A percentile compares a stretch with the other conserved stretches of the same genome.
Evolutionary conservation across 371 early-diverging fungal genomes (phyloP).

Genomic region (Mucor sp.): DNA sequence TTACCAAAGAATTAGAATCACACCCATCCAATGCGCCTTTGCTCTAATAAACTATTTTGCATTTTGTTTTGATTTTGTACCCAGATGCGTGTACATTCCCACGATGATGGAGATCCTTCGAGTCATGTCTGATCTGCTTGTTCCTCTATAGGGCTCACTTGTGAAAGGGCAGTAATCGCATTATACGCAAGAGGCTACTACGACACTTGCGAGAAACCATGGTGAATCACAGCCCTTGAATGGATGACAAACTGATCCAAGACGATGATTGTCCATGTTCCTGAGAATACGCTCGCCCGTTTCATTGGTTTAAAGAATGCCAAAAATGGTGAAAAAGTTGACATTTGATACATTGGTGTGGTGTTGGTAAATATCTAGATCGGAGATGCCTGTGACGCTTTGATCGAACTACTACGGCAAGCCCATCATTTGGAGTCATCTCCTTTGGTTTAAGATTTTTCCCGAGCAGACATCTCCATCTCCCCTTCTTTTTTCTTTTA

Average conservation of each 20-base stretch:
- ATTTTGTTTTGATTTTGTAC: background rate
- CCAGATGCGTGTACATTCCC: background rate
- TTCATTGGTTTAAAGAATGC: background rate
- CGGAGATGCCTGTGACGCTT: conserved; percentile 4
- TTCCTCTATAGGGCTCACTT: no score
- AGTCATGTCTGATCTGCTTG: no score
- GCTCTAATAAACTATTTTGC: background rate
- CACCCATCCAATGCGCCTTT: background rate
- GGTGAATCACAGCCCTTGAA: background rate
- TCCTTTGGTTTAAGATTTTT: conserved; percentile 6
- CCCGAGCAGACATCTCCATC: background rate
- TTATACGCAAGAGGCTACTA: no score
- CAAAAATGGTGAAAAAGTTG: conserved; percentile 4
- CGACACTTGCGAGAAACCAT: background rate
- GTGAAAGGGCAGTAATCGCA: no score
- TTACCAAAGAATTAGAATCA: background rate
- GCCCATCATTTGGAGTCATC: conserved; percentile 13
- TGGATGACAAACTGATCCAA: background rate
- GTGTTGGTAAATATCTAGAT: no score
- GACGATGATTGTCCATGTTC: background rate
- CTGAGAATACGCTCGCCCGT: background rate
- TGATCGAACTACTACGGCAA: background rate
- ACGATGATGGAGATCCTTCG: background rate
- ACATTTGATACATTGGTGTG: background rate
- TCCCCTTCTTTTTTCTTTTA: background rate